These are phyloP conservation scores for Hygrophorus pudorinus DNA, from an alignment of 768 basidiomycete genomes.

Conservation along the genomic window DNA sequence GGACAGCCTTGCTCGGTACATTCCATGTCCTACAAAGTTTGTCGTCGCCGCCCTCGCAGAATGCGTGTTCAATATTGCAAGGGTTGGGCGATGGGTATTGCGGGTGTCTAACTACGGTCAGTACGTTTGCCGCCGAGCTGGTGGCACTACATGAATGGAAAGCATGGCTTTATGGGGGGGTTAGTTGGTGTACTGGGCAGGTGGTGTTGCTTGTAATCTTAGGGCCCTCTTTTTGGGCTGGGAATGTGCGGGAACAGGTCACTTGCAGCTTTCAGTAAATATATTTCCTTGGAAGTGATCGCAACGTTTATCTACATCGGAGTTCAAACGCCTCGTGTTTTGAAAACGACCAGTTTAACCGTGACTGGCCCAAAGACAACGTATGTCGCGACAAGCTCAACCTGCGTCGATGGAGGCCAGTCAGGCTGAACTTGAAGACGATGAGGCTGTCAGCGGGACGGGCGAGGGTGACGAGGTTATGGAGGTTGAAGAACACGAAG, in stretches of 20 bases:
- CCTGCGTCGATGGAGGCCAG: constrained; percentile 28
- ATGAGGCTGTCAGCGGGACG: constrained; percentile 48
- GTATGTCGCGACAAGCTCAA: constrained; percentile 32
- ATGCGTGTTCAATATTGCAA: constrained; percentile 64
- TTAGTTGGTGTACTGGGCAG: constrained; percentile 67
- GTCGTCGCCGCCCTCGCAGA: constrained; percentile 30
- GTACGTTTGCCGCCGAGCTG: constrained; percentile 84
- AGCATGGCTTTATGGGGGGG: constrained; percentile 55
- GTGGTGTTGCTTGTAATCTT: constrained; percentile 59
- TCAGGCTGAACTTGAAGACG: constrained; percentile 47
- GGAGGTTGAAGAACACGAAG: constrained; percentile 70
- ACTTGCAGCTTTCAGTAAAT: constrained; percentile 37
- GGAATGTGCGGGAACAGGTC: constrained; percentile 29
- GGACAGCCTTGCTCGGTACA: constrained; percentile 73
- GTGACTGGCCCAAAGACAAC: constrained; percentile 15
- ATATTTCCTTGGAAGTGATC: background rate
- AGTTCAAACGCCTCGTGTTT: constrained; percentile 10
- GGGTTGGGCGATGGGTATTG: constrained; percentile 90
- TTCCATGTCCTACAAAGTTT: constrained; percentile 64
- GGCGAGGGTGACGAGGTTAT: constrained; percentile 69
- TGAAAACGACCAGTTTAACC: too few species aligned
- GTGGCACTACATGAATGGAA: constrained; percentile 43
- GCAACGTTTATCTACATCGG: background rate
- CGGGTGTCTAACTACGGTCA: constrained; percentile 89
- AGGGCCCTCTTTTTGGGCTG: constrained; percentile 51